Evolutionary conservation across 768 basidiomycete species (phyloP).

Genomic region (Tylopilus intermedius): DNA sequence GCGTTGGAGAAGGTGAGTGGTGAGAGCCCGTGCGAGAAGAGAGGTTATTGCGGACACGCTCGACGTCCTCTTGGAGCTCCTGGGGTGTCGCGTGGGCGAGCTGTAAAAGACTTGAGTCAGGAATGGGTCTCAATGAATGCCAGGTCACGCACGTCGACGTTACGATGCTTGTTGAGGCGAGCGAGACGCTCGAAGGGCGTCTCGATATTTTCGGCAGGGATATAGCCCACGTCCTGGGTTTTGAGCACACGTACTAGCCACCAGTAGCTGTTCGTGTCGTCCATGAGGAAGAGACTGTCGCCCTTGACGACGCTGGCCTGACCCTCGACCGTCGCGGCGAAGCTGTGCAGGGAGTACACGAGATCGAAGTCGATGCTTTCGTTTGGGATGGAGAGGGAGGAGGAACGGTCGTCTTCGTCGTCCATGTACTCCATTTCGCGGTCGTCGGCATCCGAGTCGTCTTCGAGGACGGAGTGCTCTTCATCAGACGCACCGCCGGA

Average conservation of each 20-base stretch:
- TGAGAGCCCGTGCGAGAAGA: conserved; percentile 46
- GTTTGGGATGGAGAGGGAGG: conserved; percentile 81
- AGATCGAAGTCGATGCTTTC: conserved; percentile 92
- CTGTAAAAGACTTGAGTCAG: conserved; percentile 9
- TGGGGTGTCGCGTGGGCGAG: conserved; percentile 33
- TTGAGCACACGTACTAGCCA: conserved; percentile 99
- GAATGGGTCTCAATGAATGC: neutral
- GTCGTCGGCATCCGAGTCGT: conserved; percentile 74
- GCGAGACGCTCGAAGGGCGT: conserved; percentile 96
- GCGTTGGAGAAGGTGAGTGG: conserved; percentile 45
- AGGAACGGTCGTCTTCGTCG: conserved; percentile 75
- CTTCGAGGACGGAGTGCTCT: conserved; percentile 78
- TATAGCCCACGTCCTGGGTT: conserved; percentile 98
- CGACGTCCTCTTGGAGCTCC: conserved; percentile 57
- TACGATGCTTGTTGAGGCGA: conserved; percentile 92
- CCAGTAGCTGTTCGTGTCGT: conserved; percentile 99
- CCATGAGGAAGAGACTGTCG: conserved; percentile 92
- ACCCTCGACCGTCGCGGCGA: conserved; percentile 96
- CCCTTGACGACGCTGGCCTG: conserved; percentile 99
- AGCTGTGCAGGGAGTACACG: conserved; percentile 91
- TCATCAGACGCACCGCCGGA: conserved; percentile 55
- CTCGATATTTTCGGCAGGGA: conserved; percentile 98
- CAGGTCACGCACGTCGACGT: conserved; percentile 75
- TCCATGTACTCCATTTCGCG: conserved; percentile 61
- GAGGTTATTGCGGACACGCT: conserved; percentile 50